These are phyloP conservation scores for Monilinia fructicola DNA, from an alignment of 2,329 filamentous ascomycete species.

Conservation along the genomic window DNA sequence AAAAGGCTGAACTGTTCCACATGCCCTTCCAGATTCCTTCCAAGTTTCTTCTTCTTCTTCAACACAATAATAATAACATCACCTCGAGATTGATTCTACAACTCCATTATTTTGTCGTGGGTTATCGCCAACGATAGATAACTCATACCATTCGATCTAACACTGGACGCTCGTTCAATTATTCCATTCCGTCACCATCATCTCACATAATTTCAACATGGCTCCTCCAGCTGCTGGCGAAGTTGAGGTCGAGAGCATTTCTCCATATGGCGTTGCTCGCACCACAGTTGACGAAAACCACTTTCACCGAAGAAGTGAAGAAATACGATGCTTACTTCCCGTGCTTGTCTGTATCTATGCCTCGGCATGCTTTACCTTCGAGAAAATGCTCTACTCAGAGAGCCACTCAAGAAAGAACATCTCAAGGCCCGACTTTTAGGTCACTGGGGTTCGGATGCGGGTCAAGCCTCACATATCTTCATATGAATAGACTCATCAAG, in stretches of 20 bases:
- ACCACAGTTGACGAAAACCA: slow-evolving; percentile 62
- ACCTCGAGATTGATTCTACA: background rate
- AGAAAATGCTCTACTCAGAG: slow-evolving; percentile 68
- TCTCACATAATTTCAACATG: slow-evolving; percentile 25
- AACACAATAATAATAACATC: background rate
- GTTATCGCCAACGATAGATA: background rate
- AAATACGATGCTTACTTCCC: slow-evolving; percentile 72
- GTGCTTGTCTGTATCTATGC: slow-evolving; percentile 71
- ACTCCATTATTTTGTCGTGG: background rate
- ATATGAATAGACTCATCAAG: slow-evolving; percentile 79
- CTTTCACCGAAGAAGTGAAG: slow-evolving; percentile 64
- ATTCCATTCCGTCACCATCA: background rate
- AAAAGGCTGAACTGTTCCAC: background rate
- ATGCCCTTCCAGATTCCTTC: background rate
- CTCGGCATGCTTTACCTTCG: slow-evolving; percentile 79
- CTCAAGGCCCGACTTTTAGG: slow-evolving; percentile 73
- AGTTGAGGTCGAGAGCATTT: slow-evolving; percentile 55
- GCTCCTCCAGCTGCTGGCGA: slow-evolving; percentile 35
- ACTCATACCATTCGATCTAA: background rate
- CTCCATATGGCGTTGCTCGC: slow-evolving; percentile 63
- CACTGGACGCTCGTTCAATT: background rate
- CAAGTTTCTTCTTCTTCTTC: slow-evolving; percentile 2
- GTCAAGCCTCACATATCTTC: slow-evolving; percentile 77
- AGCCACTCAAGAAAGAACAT: slow-evolving; percentile 65
- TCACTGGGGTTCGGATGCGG: slow-evolving; percentile 78